Base-by-base conservation (phyloP, 148 eudicot genomes). In the Rhododendron griersonianum region DNA sequence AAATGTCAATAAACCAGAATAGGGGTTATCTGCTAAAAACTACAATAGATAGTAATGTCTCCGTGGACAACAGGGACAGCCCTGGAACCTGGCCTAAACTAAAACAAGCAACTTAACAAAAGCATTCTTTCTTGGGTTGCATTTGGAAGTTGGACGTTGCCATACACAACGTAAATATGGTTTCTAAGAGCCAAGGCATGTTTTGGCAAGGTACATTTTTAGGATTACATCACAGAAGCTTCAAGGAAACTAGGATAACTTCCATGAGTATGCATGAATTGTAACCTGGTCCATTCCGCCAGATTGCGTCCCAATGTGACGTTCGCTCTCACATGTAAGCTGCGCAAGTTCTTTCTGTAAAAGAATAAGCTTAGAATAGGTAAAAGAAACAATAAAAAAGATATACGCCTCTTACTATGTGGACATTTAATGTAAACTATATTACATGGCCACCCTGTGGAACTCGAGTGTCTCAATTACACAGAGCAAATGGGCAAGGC, bases 271-370 rank as follows among this genome's bases (percentile, higher is more conserved):
- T 83, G 28, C 16, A 30, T 9, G 48, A 25, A 15, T 30, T n/a
- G 37, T 33, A 86, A 95, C 98, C 98, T 95, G 98, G 86, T 95
- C 98, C 98, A 95, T 95, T 85, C 99, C 99, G 88, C 99, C 99
- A 90, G 98, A 95, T 59, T 98, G 99, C 18, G 98, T 98, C 33
- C 99, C 99, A 59, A 98, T 95, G 88, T 95, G 98, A 28, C 96
- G 89, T 88, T 95, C 99, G 81, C 99, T 95, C 81, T 90, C 98
- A 85, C 99, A 98, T 23, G 99, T 94, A 86, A 98, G 94, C 80
- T 98, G 98, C 37, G 99, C 99, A 86, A 98, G 88, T 89, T 94
- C 98, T 93, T 95, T 97, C 99, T 96, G 98, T 81, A 87, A 84
- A 81, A 11, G 63, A 55, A 47, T 13, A 45, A 15, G 67, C 23